These are phyloP conservation scores for Aspergillus diversus DNA, from an alignment of 495 filamentous ascomycete genomes.

Conservation along the genomic window DNA sequence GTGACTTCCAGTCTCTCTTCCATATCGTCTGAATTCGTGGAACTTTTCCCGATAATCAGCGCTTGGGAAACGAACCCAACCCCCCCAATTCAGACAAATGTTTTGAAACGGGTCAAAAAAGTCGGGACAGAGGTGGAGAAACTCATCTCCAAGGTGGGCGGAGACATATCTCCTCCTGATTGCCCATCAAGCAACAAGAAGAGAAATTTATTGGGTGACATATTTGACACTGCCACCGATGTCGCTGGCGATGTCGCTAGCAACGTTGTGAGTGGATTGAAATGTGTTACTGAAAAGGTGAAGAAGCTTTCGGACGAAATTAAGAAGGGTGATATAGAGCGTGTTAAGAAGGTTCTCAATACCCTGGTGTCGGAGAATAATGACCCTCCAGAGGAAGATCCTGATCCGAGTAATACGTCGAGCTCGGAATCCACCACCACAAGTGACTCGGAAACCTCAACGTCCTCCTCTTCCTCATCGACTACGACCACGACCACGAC, in stretches of 20 bases:
- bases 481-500: too few species aligned
- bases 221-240: neutral
- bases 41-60: neutral
- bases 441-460: neutral
- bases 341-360: neutral
- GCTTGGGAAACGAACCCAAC: neutral
- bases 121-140: neutral
- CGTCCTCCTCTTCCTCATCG: too few species aligned
- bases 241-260: neutral
- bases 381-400: neutral
- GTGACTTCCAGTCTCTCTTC: neutral
- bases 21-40: neutral
- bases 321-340: neutral
- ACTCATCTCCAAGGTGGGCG: neutral
- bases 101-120: neutral
- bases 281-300: neutral
- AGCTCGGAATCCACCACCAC: neutral
- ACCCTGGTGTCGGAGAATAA: neutral
- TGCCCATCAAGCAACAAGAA: neutral
- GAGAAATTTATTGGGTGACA: neutral
- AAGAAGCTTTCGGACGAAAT: neutral
- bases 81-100: neutral
- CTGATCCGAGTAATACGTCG: neutral
- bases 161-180: neutral
- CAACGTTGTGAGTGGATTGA: neutral